Conservation (phyloP, 306 rosid genomes). For the Geum urbanum region DNA sequence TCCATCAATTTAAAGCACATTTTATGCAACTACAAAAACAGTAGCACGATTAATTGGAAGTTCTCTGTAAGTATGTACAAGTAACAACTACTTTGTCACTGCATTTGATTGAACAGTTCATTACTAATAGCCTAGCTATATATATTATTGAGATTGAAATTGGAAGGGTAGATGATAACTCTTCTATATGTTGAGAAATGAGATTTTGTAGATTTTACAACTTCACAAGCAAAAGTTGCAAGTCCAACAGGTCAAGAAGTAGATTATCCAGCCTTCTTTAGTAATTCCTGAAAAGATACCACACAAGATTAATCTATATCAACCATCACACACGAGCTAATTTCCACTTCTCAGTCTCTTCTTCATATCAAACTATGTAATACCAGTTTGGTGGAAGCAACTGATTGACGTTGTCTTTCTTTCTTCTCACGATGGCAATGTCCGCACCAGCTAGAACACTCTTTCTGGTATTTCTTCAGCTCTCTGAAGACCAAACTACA, state of each 20-base stretch:
- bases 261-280: slow-evolving; percentile 46
- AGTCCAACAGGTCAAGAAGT: slow-evolving; percentile 35
- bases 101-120: background rate
- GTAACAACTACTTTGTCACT: slow-evolving; percentile 8
- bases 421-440: slow-evolving; percentile 74
- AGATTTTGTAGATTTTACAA: slow-evolving; percentile 38
- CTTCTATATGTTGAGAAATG: slow-evolving; percentile 9
- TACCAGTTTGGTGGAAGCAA: slow-evolving; percentile 71
- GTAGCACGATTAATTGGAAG: background rate
- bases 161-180: background rate
- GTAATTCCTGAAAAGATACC: slow-evolving; percentile 50
- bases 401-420: slow-evolving; percentile 51
- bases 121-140: background rate
- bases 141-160: background rate
- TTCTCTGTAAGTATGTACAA: slow-evolving; percentile 9
- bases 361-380: slow-evolving; percentile 14
- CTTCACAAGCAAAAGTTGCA: slow-evolving; percentile 30
- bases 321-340: slow-evolving; percentile 1
- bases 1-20: background rate
- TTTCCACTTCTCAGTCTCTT: background rate
- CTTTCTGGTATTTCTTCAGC: slow-evolving; percentile 67
- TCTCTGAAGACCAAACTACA: slow-evolving; percentile 75
- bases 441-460: slow-evolving; percentile 79
- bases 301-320: slow-evolving; percentile 6
- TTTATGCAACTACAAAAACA: background rate